Conservation (phyloP, 1,139 yeast species). For the Sporopachydermia cereana region DNA sequence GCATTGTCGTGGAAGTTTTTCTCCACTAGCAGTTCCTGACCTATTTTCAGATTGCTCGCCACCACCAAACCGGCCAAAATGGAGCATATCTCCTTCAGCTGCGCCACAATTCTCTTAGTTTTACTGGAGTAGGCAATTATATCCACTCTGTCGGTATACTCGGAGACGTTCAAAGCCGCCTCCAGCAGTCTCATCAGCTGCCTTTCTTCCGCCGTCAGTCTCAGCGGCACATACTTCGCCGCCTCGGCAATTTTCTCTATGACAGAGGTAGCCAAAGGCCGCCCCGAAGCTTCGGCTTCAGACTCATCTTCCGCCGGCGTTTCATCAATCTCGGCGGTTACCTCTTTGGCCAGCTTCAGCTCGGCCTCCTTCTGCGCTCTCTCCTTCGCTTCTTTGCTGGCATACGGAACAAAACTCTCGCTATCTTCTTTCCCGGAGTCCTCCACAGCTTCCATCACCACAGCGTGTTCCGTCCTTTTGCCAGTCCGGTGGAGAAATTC, state of each 20-base stretch:
- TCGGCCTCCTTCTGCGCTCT: constrained; percentile 11
- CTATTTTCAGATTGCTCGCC: constrained; percentile 57
- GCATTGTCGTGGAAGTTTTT: constrained; percentile 55
- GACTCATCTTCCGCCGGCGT: constrained; percentile 12
- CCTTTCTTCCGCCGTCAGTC: constrained; percentile 54
- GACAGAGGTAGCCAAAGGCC: constrained; percentile 11
- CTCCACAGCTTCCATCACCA: constrained; percentile 15
- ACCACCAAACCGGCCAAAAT: constrained; percentile 63
- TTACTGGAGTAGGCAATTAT: constrained; percentile 50
- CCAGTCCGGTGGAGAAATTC: constrained; percentile 59
- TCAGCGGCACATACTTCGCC: constrained; percentile 48
- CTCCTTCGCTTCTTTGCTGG: constrained; percentile 8
- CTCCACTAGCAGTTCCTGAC: constrained; percentile 47
- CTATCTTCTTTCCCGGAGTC: constrained; percentile 9
- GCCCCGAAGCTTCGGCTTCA: constrained; percentile 11
- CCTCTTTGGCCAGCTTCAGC: neutral
- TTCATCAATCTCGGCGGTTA: constrained; percentile 9
- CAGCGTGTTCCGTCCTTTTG: constrained; percentile 33
- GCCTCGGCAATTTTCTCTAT: constrained; percentile 33
- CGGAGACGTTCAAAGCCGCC: constrained; percentile 64
- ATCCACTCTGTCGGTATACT: constrained; percentile 66
- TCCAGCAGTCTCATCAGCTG: constrained; percentile 48
- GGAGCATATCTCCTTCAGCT: constrained; percentile 60
- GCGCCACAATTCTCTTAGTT: constrained; percentile 54
- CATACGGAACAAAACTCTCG: constrained; percentile 7